Percentiles rank a stretch among this genome's conserved stretches.
Evolutionary conservation across 2,329 filamentous ascomycete species (phyloP).

Genomic region (Graphilbum ipis-grandicollis): DNA sequence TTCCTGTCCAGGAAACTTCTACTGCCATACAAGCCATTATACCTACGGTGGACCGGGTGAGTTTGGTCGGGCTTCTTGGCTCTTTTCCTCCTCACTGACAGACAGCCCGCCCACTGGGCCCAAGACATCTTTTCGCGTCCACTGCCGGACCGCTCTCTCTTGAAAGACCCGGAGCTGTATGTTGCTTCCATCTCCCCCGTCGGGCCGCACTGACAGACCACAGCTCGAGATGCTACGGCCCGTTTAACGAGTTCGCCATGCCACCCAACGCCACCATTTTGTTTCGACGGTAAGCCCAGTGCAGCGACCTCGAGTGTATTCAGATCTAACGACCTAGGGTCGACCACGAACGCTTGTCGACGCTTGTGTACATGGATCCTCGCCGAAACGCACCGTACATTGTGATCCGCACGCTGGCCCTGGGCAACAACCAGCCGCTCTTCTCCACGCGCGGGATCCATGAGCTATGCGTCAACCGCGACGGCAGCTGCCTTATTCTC

Average conservation of each 20-base stretch:
- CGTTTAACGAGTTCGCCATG: conserved; percentile 26
- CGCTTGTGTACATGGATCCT: conserved; percentile 32
- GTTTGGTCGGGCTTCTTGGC: not conserved
- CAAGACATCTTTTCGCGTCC: conserved; percentile 41
- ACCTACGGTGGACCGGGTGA: not conserved
- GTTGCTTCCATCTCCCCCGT: not conserved
- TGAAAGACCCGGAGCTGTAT: conserved; percentile 21
- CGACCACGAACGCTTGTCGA: conserved; percentile 34
- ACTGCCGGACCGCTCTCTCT: conserved; percentile 29
- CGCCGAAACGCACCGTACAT: conserved; percentile 26
- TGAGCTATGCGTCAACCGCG: conserved; percentile 33
- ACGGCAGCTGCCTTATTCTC: conserved; percentile 29
- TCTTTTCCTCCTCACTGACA: not conserved
- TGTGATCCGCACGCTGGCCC: conserved; percentile 25
- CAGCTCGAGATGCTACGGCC: conserved; percentile 31
- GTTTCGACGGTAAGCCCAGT: conserved; percentile 37
- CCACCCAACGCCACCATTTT: conserved; percentile 31
- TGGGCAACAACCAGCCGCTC: conserved; percentile 20
- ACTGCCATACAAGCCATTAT: no score
- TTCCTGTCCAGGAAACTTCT: no score
- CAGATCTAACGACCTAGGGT: conserved; percentile 18
- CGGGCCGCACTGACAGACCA: not conserved
- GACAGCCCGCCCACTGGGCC: conserved; percentile 31
- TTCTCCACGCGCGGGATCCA: conserved; percentile 35
- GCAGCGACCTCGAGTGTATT: no score